Evolutionary conservation across 257 asterid species (phyloP).

Genomic region (Fraxinus cuspidata): DNA sequence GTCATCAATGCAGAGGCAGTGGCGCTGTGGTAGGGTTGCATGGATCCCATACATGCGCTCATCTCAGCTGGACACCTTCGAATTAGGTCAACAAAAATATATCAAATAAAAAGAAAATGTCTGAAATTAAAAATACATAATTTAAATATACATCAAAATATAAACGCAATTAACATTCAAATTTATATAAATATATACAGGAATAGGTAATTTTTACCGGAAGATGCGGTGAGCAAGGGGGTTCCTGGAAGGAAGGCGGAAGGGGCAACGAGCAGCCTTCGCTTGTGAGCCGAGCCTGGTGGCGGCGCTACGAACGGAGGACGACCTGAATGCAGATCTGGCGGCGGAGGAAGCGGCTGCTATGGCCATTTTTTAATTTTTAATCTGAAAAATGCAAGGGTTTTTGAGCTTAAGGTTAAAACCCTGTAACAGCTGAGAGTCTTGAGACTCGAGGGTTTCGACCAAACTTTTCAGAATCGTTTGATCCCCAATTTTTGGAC

Average conservation of each 20-base stretch:
- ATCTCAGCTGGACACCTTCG: constrained; percentile 34
- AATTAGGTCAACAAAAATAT: neutral
- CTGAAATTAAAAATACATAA: neutral
- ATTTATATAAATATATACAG: neutral
- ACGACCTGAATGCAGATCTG: constrained; percentile 26
- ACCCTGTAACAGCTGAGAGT: neutral
- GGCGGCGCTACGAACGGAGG: constrained; percentile 25
- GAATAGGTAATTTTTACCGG: constrained; percentile 13
- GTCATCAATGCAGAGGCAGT: constrained; percentile 35
- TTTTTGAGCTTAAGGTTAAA: neutral
- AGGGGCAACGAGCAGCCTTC: constrained; percentile 23
- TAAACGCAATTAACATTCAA: neutral
- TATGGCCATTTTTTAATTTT: neutral
- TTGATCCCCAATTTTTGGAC: too few relatives aligned
- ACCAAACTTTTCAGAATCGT: neutral
- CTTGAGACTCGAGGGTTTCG: neutral
- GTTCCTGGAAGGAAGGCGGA: constrained; percentile 21
- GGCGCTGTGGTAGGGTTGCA: constrained; percentile 31
- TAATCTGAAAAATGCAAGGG: neutral
- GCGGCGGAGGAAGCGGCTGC: constrained; percentile 24
- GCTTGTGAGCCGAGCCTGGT: constrained; percentile 15
- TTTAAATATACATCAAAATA: neutral
- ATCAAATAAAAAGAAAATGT: neutral
- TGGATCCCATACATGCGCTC: constrained; percentile 28
- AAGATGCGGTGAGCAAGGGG: constrained; percentile 26